Base-by-base conservation (phyloP, 1,284 basidiomycete species). In the Puccinia coronata region DNA sequence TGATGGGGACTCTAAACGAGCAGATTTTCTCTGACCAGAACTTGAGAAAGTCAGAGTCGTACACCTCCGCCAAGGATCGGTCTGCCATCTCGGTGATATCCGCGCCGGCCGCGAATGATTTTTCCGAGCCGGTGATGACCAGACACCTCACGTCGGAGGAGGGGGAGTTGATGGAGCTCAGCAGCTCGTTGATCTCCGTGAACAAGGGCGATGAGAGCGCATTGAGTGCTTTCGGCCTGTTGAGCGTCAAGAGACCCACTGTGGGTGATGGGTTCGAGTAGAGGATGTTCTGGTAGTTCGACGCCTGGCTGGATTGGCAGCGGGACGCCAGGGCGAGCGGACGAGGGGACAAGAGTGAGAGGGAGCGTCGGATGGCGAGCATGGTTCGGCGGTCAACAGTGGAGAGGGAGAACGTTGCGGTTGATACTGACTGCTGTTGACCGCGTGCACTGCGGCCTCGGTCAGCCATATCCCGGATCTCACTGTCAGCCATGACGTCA, bases 201-300 rank as follows among this genome's bases (percentile, higher is more conserved):
- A 88, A 87, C 36, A 88, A 85, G 43, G 84, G 83, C 41, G 86
- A 87, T 83, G 86, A 87, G 83, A 88, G 86, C 5, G 87, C 87
- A 86, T 99, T 98, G 84, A 98, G 89, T 34, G 94, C 94, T 86
- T 97, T 98, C 72, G 97, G 96, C 80, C 96, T 90, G 89, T 99
- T 98, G 85, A 99, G 90, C 20, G 93, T 94, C 86, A 99, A 91
- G 84, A 98, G 92, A 12, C 91, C 89, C 74, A 99, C 95, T 73
- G 90, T 90, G 34, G 91, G 89, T 12, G 57, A 49, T 25, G 78
- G 78, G 28, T 73, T 51, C 2, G 67, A 63, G 55, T 70, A 70
- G 25, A 53, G 57, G 11, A 80, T 73, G 49, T 71, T 72, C 28
- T 80, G 53, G 55, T 63, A 80, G 31, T 20, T 73, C 28, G 70